A percentile compares a stretch with the other conserved stretches of the same genome.
Conservation (phyloP, 163 green algal genomes). For the Scenedesmus sp. region DNA sequence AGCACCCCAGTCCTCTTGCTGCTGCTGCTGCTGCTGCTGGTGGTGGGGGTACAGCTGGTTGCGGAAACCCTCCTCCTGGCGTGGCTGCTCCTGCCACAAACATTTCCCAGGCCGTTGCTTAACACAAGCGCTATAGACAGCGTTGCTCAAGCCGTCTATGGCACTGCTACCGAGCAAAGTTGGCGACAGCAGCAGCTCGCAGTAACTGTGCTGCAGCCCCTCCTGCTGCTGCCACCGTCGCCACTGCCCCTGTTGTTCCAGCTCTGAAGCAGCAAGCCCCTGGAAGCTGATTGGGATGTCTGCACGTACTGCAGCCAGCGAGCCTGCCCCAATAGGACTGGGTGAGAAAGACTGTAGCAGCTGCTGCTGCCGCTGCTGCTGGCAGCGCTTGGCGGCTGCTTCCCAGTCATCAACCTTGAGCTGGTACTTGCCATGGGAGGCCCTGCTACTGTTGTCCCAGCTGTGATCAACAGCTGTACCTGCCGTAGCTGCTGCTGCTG, state of each 20-base stretch:
- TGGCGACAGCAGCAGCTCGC: background rate
- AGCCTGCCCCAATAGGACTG: background rate
- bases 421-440: background rate
- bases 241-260: background rate
- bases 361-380: background rate
- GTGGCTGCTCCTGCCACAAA: background rate
- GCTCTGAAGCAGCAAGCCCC: background rate
- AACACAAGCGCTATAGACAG: background rate
- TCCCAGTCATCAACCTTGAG: background rate
- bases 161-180: background rate
- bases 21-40: slow-evolving; percentile 6
- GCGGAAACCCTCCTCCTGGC: background rate
- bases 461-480: background rate
- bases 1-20: background rate
- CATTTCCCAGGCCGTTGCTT: background rate
- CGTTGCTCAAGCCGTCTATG: background rate
- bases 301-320: background rate
- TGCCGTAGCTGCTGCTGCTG: background rate
- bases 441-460: background rate
- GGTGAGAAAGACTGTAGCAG: background rate
- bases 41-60: background rate
- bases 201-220: background rate
- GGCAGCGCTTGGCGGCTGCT: background rate
- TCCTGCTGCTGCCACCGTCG: background rate
- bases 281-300: background rate